Evolutionary conservation across 2,329 filamentous ascomycete species (phyloP).

Genomic region (Lachnellula occidentalis): DNA sequence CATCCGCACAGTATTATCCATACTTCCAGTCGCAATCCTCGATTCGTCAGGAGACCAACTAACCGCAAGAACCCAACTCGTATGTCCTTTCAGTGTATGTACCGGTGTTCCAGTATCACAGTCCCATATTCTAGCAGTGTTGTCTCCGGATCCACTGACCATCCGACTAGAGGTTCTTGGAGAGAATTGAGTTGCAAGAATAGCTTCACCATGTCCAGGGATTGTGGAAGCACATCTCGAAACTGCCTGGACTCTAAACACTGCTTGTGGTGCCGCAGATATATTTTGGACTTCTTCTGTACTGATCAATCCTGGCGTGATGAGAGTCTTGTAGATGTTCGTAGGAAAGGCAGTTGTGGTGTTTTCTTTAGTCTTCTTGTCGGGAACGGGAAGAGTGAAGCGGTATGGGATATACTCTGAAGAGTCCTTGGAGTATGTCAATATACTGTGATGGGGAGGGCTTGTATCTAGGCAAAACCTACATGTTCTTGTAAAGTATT

Average conservation of each 20-base stretch:
- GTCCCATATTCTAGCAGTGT: conserved; percentile 89
- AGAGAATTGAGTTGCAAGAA: conserved; percentile 80
- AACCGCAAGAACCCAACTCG: conserved; percentile 83
- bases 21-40: conserved; percentile 80
- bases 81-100: conserved; percentile 80
- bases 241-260: conserved; percentile 89
- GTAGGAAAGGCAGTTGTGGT: conserved; percentile 35
- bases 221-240: conserved; percentile 86
- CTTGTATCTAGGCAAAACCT: not conserved
- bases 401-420: conserved; percentile 60
- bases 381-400: conserved; percentile 49
- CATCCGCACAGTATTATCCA: conserved; percentile 85
- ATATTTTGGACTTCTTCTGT: conserved; percentile 39
- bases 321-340: conserved; percentile 43
- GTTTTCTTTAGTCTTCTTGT: conserved; percentile 33
- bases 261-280: conserved; percentile 72
- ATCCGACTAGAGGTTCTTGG: conserved; percentile 70
- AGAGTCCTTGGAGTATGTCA: conserved; percentile 41
- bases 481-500: conserved; percentile 79
- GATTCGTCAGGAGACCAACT: conserved; percentile 80
- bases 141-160: conserved; percentile 86
- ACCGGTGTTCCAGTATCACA: conserved; percentile 88
- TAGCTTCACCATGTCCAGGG: conserved; percentile 85
- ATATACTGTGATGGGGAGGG: not conserved
- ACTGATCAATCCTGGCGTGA: conserved; percentile 32